These are phyloP conservation scores for Corchorus capsularis DNA, from an alignment of 345 rosid species.

Conservation along the genomic window DNA sequence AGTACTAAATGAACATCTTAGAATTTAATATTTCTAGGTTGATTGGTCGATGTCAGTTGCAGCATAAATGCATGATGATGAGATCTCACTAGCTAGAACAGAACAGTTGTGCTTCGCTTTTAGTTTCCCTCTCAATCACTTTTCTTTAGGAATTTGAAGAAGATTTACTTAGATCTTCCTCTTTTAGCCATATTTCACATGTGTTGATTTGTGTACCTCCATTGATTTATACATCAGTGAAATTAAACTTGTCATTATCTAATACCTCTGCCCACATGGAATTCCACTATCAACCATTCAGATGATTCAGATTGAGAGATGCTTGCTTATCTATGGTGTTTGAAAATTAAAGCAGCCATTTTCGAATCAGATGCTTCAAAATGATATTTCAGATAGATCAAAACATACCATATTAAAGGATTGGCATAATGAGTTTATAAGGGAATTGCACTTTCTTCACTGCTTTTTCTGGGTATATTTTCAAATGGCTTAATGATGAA, in stretches of 20 bases:
- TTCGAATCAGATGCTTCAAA: constrained; percentile 15
- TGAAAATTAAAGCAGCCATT: background rate
- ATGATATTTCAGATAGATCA: background rate
- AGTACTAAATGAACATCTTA: background rate
- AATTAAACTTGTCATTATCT: background rate
- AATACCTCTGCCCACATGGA: background rate
- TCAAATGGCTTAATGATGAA: background rate
- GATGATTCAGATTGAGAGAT: background rate
- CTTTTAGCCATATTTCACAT: background rate
- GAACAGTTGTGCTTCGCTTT: background rate
- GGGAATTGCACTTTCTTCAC: background rate
- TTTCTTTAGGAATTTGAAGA: background rate
- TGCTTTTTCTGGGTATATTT: background rate
- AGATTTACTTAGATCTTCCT: background rate
- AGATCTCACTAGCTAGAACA: background rate
- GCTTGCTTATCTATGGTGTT: background rate
- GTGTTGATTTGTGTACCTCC: background rate
- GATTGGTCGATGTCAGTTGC: background rate
- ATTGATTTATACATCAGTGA: background rate
- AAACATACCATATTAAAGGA: background rate
- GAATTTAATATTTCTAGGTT: background rate
- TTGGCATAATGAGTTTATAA: no score
- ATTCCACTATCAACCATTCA: background rate
- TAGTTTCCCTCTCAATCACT: background rate
- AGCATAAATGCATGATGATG: background rate